phyloP scores from a whole-genome alignment of 495 filamentous ascomycete species.

The Aspergillus ellipticus region DNA sequence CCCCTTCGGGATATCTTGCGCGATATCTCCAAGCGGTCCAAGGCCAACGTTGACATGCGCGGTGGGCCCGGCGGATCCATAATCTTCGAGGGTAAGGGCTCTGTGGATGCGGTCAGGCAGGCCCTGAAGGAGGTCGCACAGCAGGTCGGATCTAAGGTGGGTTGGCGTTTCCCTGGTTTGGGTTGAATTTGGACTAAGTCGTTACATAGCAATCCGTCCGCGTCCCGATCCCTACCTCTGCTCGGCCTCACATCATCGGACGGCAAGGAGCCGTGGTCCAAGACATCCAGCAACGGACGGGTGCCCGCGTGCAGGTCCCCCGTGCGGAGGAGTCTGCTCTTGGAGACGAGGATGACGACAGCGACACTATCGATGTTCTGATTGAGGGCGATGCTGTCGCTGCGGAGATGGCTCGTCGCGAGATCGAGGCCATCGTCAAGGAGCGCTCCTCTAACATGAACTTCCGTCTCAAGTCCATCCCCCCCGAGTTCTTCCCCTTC shows the following conservation, averaged over 20 bases:
- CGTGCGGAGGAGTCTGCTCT: slow-evolving; percentile 60
- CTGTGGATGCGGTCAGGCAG: slow-evolving; percentile 70
- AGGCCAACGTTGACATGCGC: slow-evolving; percentile 75
- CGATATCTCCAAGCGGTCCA: slow-evolving; percentile 84
- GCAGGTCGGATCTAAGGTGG: slow-evolving; percentile 80
- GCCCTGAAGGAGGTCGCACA: slow-evolving; percentile 81
- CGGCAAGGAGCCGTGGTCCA: slow-evolving; percentile 86
- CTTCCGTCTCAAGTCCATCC: slow-evolving; percentile 71
- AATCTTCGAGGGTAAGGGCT: slow-evolving; percentile 77
- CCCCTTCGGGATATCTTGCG: slow-evolving; percentile 76
- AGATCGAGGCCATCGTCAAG: slow-evolving; percentile 78
- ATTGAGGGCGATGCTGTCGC: slow-evolving; percentile 89
- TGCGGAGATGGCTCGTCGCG: slow-evolving; percentile 72
- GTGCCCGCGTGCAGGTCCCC: slow-evolving; percentile 83
- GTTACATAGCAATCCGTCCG: slow-evolving; percentile 61
- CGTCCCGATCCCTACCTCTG: slow-evolving; percentile 76
- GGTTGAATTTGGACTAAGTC: neutral
- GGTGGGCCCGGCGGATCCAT: slow-evolving; percentile 61
- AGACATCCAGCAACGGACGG: slow-evolving; percentile 75
- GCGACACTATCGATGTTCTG: slow-evolving; percentile 72
- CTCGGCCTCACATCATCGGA: slow-evolving; percentile 85
- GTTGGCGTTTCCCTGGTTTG: neutral
- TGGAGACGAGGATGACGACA: slow-evolving; percentile 62
- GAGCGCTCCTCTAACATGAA: slow-evolving; percentile 80
- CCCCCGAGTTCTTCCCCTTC: slow-evolving; percentile 92